Base-by-base conservation (phyloP, 2,329 filamentous ascomycete species). In the Leptographium flavum region DNA sequence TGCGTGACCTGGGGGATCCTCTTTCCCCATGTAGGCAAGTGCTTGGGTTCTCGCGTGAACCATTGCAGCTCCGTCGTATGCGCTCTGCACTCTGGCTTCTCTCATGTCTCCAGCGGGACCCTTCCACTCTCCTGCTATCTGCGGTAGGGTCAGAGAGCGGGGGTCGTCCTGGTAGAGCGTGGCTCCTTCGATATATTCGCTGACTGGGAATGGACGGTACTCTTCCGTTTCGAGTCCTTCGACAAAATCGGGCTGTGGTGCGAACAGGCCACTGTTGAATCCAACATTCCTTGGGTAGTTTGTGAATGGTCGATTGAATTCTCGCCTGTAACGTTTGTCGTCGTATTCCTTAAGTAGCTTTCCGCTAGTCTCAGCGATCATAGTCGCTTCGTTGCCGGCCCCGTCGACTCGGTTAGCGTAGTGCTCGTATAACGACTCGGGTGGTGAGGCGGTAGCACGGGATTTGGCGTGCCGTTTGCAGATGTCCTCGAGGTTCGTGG, bases 71-170 rank as follows among this genome's bases (percentile, higher is more conserved):
- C 57, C 58, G 33, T 54, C 49, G 33, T 57, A 56, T 1, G 50
- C 46, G 41, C 52, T 49, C 42, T 53, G 51, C 11, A 53, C 15
- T 37, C 27, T 47, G 10, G 53, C 55, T 31, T 46, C 5, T 15
- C 42, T 28, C 48, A 53, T 46, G 38, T 52, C 28, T 7, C 48
- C 46, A 6, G 43, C 45, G 6, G 17, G 37, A 4, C 40, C 46
- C 33, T 55, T 54, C 31, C 49, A 55, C 27, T 60, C 57, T 4
- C 55, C 58, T 7, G 55, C 53, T 1, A 60, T 3, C 25, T 59
- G 58, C 4, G 58, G 53, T 9, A 60, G 46, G 6, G 52, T 48
- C 4, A 58, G 3, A 11, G 57, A 58, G n/a, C n/a, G 0, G 2
- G 42, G 33, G 5, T 49, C 15, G 17, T 54, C 47, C 41, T 50